Conservation (phyloP, 805 yeast genomes). For the Torulaspora quercuum region DNA sequence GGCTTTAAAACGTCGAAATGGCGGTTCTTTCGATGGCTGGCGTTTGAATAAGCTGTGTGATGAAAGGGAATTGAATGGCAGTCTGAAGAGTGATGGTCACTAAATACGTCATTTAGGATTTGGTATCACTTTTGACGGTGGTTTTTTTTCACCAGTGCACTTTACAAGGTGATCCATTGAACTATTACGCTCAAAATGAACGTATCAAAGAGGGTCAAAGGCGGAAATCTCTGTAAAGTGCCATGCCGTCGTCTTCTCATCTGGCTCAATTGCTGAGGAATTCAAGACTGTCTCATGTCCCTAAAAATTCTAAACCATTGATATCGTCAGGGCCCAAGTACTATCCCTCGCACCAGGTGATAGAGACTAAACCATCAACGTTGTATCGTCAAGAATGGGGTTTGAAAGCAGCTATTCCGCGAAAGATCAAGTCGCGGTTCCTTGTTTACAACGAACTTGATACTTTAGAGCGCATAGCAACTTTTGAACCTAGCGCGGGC, state of each 20-base stretch:
- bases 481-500: constrained; percentile 60
- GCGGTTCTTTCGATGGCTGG: too few relatives aligned
- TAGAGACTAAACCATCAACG: constrained; percentile 64
- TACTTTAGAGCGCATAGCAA: constrained; percentile 62
- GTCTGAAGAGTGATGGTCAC: too few relatives aligned
- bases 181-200: too few relatives aligned
- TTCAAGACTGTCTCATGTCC: constrained; percentile 38
- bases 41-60: too few relatives aligned
- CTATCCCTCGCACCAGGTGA: constrained; percentile 67
- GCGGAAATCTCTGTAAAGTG: too few relatives aligned
- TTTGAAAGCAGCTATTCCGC: constrained; percentile 66
- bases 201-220: too few relatives aligned
- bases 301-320: constrained; percentile 28
- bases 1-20: too few relatives aligned
- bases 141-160: too few relatives aligned
- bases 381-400: constrained; percentile 71
- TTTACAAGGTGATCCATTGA: too few relatives aligned
- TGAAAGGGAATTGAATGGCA: too few relatives aligned
- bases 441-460: constrained; percentile 65
- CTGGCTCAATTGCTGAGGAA: constrained; percentile 29
- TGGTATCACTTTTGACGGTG: too few relatives aligned
- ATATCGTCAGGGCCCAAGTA: constrained; percentile 20
- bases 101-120: too few relatives aligned
- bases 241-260: constrained; percentile 13
- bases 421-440: constrained; percentile 53